A percentile compares a stretch with the other conserved stretches of the same genome.
These are phyloP conservation scores for Pythium guiyangense DNA, from an alignment of 352 stramenopile genomes.

Conservation along the genomic window DNA sequence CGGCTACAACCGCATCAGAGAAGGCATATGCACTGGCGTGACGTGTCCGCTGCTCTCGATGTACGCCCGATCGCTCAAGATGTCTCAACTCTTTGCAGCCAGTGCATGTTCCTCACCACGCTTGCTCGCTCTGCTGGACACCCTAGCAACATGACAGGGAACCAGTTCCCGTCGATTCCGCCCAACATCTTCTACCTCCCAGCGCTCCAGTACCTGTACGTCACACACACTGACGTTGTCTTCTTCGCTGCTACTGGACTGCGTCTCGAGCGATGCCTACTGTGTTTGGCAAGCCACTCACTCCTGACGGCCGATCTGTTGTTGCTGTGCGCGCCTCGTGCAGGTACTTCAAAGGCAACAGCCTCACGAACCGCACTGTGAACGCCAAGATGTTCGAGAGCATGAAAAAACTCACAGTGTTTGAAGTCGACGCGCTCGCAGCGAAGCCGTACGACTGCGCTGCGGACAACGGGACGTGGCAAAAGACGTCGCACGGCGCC, in stretches of 20 bases:
- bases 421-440: constrained; percentile 27
- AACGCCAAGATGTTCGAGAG: constrained; percentile 28
- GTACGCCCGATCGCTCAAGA: background rate
- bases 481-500: constrained; percentile 25
- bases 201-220: constrained; percentile 38
- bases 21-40: constrained; percentile 43
- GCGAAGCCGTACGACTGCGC: constrained; percentile 27
- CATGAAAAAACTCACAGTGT: constrained; percentile 38
- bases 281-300: background rate
- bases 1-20: constrained; percentile 39
- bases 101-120: background rate
- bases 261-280: background rate
- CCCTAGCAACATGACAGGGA: constrained; percentile 38
- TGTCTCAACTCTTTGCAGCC: no score
- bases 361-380: constrained; percentile 41
- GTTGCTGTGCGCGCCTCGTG: no score
- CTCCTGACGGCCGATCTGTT: no score
- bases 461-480: constrained; percentile 29
- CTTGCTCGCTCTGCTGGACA: background rate
- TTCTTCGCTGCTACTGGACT: background rate
- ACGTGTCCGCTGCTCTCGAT: constrained; percentile 43
- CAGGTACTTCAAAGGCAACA: constrained; percentile 41
- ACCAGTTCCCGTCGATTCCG: constrained; percentile 30
- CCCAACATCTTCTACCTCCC: constrained; percentile 34
- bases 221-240: constrained; percentile 6